Evolutionary conservation across 768 basidiomycete species (phyloP).

Genomic region (Naganishia vaughanmartiniae): DNA sequence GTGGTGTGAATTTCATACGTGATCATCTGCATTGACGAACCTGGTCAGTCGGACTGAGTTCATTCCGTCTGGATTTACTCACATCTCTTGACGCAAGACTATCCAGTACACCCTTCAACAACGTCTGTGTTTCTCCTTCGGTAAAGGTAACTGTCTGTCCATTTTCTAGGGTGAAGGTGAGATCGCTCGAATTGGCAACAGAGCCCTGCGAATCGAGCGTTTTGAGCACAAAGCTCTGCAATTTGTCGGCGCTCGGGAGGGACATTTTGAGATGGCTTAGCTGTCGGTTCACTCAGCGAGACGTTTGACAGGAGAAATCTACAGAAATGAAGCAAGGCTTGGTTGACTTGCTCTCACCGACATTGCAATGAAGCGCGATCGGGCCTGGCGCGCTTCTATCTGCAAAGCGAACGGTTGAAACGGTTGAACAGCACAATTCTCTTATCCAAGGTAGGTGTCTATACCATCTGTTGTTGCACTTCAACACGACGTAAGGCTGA

Average conservation of each 20-base stretch:
- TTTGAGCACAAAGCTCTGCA: conserved; percentile 77
- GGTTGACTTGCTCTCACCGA: conserved; percentile 2
- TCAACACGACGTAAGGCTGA: no score
- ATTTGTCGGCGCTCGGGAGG: conserved; percentile 32
- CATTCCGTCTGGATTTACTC: conserved; percentile 43
- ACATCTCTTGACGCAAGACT: conserved; percentile 83
- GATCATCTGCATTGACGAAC: conserved; percentile 66
- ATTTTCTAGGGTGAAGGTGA: conserved; percentile 37
- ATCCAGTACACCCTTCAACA: conserved; percentile 84
- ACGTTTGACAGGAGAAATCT: not conserved
- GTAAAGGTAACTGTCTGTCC: conserved; percentile 33
- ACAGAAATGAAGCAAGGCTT: not conserved
- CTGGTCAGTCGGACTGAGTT: not conserved
- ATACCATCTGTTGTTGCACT: no score
- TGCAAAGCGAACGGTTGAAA: not conserved
- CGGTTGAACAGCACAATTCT: no score
- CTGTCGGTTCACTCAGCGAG: no score
- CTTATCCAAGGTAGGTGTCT: no score
- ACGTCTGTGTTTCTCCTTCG: conserved; percentile 60
- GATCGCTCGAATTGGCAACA: conserved; percentile 49
- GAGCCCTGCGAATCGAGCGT: conserved; percentile 60
- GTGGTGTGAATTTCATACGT: conserved; percentile 68
- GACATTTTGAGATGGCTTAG: conserved; percentile 5
- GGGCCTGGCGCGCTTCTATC: not conserved
- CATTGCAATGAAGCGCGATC: not conserved